Base-by-base conservation (phyloP, 345 rosid genomes). In the Dipteronia sinensis region DNA sequence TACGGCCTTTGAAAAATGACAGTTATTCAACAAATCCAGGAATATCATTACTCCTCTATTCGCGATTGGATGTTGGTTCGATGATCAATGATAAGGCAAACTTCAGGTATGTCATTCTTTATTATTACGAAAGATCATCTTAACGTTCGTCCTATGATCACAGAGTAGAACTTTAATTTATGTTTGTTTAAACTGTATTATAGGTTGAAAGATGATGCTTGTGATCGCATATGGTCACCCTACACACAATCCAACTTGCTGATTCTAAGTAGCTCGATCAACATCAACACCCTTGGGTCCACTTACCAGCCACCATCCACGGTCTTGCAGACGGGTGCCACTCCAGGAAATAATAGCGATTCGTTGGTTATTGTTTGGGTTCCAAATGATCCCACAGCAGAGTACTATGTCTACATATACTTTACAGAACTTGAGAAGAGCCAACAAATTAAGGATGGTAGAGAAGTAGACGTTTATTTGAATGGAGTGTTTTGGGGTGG, bases 121-220 rank as follows among this genome's bases (percentile, higher is more conserved):
- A 56, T 56, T 13, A 13, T 31, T 0, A 23, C 1, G 29, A 27
- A 27, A 27, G 29, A 27, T 27, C 29, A 27, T 27, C 29, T 27
- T 27, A 27, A 27, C 29, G 2, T 27, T 27, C 29, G 29, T 27
- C 29, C 29, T 38, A 38, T 4, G 7, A 38, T 4, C 7, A 7
- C 7, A 7, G 29, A 27, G 29, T 27, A 27, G 29, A 27, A 27
- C 29, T 27, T 27, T 27, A 27, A 27, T 27, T 27, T 27, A 27
- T n/a, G 13, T 15, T 25, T 11, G 17, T 25, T 49, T 47, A 0
- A 29, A 8, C 10, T 49, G 2, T 15, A 8, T 19, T 4, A 9
- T 73, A 84, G 92, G 85, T 89, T 76, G 67, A 34, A 75, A 8
- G 77, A 86, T 23, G 89, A 89, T 59, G n/a, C n/a, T n/a, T n/a